Base-by-base conservation (phyloP, 768 basidiomycete genomes). In the Cytidiella melzeri region DNA sequence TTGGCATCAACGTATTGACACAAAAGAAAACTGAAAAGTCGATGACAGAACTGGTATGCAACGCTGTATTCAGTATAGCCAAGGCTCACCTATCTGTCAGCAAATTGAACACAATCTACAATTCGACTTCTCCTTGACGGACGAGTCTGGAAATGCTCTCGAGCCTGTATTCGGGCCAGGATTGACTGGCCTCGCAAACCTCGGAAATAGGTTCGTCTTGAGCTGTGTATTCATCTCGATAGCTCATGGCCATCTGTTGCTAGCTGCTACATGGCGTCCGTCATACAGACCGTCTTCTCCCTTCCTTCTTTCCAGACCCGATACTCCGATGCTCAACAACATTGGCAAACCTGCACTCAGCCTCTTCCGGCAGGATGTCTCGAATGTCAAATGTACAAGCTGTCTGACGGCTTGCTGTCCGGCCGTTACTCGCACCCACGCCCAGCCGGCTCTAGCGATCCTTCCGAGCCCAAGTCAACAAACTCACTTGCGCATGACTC, bases 261-360 rank as follows among this genome's bases (percentile, higher is more conserved):
- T 34, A 92, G 93, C 63, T 99, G 95, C 66, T 99, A 99, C 70
- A 95, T 99, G 84, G 91, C 94, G 1, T 96, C 93, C 0, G 84
- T 92, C 10, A 67, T 98, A 0, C 95, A 98, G 67, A 79, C 81
- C 0, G 55, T 97, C 1, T 95, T 96, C 70, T 73, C 92, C 2
- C 76, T 98, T 2, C 76, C 84, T 0, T 57, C 79, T 0, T 98
- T 96, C 73, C 79, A 81, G 55, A 61, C 71, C 2, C 81, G 88
- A 7, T 98, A 96, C 70, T 68, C 70, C 7, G 63, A 67, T 1
- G 72, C 76, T 21, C 51, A 58, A 4, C 49, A 62, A 3, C 93
- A 96, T 64, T 77, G 78, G 50, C 61, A 68, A 7, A 66, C 69
- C 3, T 97, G 94, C 65, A 55, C 74, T 9, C 80, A 81, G 52